Base-by-base conservation (phyloP, 1,284 basidiomycete species). In the Leccinum solheimii region DNA sequence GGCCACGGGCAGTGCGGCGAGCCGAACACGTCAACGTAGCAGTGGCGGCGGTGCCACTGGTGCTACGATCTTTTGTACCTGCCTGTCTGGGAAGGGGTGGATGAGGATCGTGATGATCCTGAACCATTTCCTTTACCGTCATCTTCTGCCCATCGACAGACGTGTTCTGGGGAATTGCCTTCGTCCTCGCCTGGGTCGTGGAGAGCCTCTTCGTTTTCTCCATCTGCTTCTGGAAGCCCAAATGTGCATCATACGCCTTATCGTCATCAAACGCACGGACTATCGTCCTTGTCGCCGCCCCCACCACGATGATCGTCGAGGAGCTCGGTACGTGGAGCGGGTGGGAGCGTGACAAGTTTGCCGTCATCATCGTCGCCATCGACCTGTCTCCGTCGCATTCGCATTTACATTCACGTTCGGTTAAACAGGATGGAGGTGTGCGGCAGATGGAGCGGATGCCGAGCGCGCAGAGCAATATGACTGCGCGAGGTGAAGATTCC, bases 381-480 rank as follows among this genome's bases (percentile, higher is more conserved):
- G 13, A 9, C 21, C 45, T 21, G 13, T 23, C 8, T 34, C 10
- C 21, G 45, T 48, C 21, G 19, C 45, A 21, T 21, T 48, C 45
- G 13, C 45, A 48, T 48, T 3, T 48, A 48, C 45, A 48, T 23
- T 43, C 59, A 27, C 57, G 58, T 6, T 62, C 69, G 23, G 38
- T 58, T 26, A 64, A 53, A 23, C 61, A 61, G 6, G 67, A 67
- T 19, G 64, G 49, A 2, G 9, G 23, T 30, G 34, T 32, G 36
- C 64, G 64, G 13, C 68, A 59, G 50, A 48, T 68, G 36, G 63
- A 71, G 13, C 72, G 69, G 11, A 60, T 48, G 56, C 61, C 73
- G 7, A 70, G 75, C 36, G 62, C 67, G 19, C 66, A 66, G 34
- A 78, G 76, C 62, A 70, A 77, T 34, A 70, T 71, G 50, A 75